Base-by-base conservation (phyloP, 345 rosid genomes). In the Lepidium didymum region DNA sequence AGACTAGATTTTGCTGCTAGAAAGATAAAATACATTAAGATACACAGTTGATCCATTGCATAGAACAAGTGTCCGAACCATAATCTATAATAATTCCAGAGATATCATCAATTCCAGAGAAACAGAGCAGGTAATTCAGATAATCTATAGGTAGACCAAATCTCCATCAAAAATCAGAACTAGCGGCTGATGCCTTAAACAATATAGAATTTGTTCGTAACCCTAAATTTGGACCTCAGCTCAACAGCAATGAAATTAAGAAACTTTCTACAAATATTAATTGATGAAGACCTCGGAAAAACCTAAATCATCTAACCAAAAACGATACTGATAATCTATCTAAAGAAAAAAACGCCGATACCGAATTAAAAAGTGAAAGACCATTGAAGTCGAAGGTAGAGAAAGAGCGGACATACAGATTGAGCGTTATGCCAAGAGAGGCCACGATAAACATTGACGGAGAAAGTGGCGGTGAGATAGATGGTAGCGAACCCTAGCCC, bases 351-450 rank as follows among this genome's bases (percentile, higher is more conserved):
- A 25, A 62, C 12, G 4, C 7, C 3, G 46, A 18, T 29, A 15
- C 27, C 13, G 8, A 15, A 6, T 37, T 38, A 4, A 37, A 40
- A 47, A 36, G 33, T 5, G 35, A 49, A 40, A 55, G 33, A 33
- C 12, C 5, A 21, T 3, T 8, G 16, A 19, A 40, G 6, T 2
- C 12, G 6, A 27, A 64, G 15, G 10, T n/a, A 43, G 46, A 57
- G 33, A 19, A 29, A 19, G 10, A 21, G 27, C 49, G 60, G 34
- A 61, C 73, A 45, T 75, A 87, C 90, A 60, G 87, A 66, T 78
- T 87, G 90, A 68, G 91, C 81, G 47, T 77, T 85, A 84, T 86
- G 96, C 92, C 90, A 90, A 52, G 90, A 54, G 35, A 86, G 84
- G 67, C 94, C 90, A 55, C 88, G 82, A 56, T 84, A 87, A 73